Conservation (phyloP, 2,329 filamentous ascomycete genomes). For the Aspergillus sclerotialis region DNA sequence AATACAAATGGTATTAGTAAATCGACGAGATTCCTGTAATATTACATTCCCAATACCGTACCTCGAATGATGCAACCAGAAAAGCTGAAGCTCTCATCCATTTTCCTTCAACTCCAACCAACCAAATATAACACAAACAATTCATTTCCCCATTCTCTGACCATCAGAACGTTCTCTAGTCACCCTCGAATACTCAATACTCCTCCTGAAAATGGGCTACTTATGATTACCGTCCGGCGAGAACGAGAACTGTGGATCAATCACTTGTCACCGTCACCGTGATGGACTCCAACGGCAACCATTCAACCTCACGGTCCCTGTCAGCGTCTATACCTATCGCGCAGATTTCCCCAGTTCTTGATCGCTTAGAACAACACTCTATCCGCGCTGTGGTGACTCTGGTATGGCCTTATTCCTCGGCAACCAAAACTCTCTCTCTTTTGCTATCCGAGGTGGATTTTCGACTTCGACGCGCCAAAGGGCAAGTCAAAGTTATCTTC, state of each 20-base stretch:
- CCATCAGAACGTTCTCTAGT: background rate
- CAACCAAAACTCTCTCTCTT: conserved; percentile 66
- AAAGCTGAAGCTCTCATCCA: no score
- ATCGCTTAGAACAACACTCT: conserved; percentile 18
- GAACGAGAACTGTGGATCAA: no score
- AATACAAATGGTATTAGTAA: no score
- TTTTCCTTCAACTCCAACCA: no score
- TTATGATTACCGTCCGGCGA: no score
- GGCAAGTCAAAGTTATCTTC: conserved; percentile 76
- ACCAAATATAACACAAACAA: no score
- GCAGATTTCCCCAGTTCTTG: conserved; percentile 31
- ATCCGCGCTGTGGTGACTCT: conserved; percentile 72
- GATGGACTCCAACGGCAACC: conserved; percentile 22
- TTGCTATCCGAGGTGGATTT: conserved; percentile 80
- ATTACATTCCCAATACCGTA: no score
- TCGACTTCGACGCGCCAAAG: conserved; percentile 65
- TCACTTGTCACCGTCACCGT: conserved; percentile 11
- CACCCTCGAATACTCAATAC: no score
- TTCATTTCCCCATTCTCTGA: background rate
- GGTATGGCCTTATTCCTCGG: conserved; percentile 84
- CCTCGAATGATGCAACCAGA: no score
- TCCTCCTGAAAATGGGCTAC: no score
- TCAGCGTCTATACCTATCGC: conserved; percentile 29
- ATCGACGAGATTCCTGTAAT: no score
- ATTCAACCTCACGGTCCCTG: conserved; percentile 15